A percentile compares a stretch with the other conserved stretches of the same genome.
Evolutionary conservation across 2,329 filamentous ascomycete genomes (phyloP).

Genomic region (Zasmidium angulare): DNA sequence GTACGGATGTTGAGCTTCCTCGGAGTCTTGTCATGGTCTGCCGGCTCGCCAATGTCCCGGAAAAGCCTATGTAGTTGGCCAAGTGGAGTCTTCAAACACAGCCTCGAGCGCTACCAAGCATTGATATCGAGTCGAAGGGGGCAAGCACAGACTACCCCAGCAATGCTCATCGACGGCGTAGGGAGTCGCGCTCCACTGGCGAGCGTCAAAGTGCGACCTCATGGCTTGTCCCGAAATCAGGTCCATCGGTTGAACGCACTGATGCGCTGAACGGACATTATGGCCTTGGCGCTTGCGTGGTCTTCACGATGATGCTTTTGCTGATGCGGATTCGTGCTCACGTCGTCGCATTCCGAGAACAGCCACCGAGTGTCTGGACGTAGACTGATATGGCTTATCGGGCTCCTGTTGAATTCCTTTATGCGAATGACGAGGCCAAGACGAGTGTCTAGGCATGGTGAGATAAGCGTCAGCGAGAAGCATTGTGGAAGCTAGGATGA

Average conservation of each 20-base stretch:
- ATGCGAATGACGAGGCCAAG: not conserved
- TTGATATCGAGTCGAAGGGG: not conserved
- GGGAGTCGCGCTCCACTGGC: not conserved
- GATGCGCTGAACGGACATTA: not conserved
- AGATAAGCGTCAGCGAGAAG: not conserved
- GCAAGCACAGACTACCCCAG: not conserved
- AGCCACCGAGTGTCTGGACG: not conserved
- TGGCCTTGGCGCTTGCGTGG: not conserved
- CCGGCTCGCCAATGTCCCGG: not conserved
- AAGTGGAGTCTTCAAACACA: not conserved
- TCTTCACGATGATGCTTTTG: not conserved
- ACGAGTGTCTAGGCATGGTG: not conserved
- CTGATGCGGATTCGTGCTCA: not conserved
- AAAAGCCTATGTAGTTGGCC: not conserved
- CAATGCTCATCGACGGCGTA: not conserved
- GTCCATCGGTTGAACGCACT: not conserved
- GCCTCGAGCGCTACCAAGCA: not conserved
- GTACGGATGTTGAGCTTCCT: not conserved
- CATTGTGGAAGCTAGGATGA: not conserved
- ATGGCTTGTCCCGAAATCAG: not conserved
- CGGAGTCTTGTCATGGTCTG: not conserved
- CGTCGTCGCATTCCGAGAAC: not conserved
- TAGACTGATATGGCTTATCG: not conserved
- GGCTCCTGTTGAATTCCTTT: not conserved
- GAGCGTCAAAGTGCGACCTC: not conserved